Percentiles rank a stretch among this genome's conserved stretches.
Evolutionary conservation across 2,329 filamentous ascomycete species (phyloP).

Genomic region (Colletotrichum sp.): DNA sequence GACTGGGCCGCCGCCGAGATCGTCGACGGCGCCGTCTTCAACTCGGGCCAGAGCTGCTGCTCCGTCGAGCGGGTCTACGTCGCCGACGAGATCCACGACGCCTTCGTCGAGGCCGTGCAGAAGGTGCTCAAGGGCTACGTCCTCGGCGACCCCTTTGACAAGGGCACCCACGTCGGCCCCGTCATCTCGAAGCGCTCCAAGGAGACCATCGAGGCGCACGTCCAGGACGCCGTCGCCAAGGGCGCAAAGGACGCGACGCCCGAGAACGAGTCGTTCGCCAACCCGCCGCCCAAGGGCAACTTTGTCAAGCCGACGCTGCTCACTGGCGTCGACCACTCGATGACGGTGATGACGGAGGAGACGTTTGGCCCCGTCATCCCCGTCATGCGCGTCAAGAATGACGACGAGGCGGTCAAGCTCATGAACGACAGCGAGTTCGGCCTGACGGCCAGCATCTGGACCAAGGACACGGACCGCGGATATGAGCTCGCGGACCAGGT

Average conservation of each 20-base stretch:
- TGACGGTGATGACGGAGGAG: conserved; percentile 91
- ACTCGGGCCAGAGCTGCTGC: conserved; percentile 98
- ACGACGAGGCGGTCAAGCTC: conserved; percentile 79
- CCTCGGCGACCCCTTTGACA: conserved; percentile 85
- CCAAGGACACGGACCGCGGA: conserved; percentile 79
- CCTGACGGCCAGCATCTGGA: conserved; percentile 97
- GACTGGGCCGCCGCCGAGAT: conserved; percentile 94
- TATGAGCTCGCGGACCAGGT: conserved; percentile 80
- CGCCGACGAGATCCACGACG: conserved; percentile 81
- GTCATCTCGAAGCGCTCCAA: conserved; percentile 84
- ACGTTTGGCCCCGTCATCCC: conserved; percentile 94
- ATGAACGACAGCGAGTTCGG: conserved; percentile 98
- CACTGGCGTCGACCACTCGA: conserved; percentile 78
- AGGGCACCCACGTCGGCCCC: conserved; percentile 82
- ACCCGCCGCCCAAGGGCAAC: conserved; percentile 79
- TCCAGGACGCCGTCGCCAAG: conserved; percentile 82
- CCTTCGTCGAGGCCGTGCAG: conserved; percentile 80
- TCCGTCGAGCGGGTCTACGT: conserved; percentile 93
- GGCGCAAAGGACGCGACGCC: conserved; percentile 88
- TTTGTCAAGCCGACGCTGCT: conserved; percentile 88
- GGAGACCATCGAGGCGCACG: conserved; percentile 76
- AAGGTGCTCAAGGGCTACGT: conserved; percentile 82
- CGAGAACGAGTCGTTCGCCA: conserved; percentile 77
- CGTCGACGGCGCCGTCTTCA: conserved; percentile 95
- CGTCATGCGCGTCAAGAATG: conserved; percentile 82